Evolutionary conservation across 176 grass and related monocot species (phyloP).

Genomic region (Musa schizocarpa): DNA sequence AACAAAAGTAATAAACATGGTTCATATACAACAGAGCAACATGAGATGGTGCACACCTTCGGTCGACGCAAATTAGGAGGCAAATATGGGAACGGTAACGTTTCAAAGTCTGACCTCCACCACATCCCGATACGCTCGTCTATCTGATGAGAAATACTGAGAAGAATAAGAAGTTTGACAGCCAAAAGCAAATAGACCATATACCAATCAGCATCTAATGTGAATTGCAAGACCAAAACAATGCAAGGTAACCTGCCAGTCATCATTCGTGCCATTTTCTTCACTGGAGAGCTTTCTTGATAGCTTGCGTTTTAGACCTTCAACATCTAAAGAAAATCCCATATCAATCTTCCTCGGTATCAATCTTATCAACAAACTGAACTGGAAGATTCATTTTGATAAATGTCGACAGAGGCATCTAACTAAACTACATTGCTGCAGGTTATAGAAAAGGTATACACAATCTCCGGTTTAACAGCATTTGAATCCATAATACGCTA

Average conservation of each 20-base stretch:
- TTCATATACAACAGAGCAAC: background rate
- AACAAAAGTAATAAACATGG: background rate
- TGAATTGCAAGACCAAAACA: too few relatives aligned
- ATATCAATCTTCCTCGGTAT: background rate
- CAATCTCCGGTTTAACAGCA: background rate
- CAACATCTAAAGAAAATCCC: constrained; percentile 26
- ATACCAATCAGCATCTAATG: background rate
- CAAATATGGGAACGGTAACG: constrained; percentile 38
- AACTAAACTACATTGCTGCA: background rate
- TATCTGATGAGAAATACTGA: constrained; percentile 13
- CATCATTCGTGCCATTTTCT: background rate
- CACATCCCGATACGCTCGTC: constrained; percentile 41
- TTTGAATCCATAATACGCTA: background rate
- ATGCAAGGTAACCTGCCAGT: constrained; percentile 35
- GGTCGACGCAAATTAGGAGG: constrained; percentile 17
- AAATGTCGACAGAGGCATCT: background rate
- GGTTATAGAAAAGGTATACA: too few relatives aligned
- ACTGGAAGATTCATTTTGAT: background rate
- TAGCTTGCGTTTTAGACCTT: constrained; percentile 57
- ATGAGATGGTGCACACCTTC: constrained; percentile 18
- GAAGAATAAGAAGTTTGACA: background rate
- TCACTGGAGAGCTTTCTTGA: constrained; percentile 33
- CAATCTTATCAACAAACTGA: background rate
- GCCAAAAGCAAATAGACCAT: background rate
- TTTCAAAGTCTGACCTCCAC: constrained; percentile 51